phyloP scores from a whole-genome alignment of 2,329 filamentous ascomycete species.

The Fusarium siculi region DNA sequence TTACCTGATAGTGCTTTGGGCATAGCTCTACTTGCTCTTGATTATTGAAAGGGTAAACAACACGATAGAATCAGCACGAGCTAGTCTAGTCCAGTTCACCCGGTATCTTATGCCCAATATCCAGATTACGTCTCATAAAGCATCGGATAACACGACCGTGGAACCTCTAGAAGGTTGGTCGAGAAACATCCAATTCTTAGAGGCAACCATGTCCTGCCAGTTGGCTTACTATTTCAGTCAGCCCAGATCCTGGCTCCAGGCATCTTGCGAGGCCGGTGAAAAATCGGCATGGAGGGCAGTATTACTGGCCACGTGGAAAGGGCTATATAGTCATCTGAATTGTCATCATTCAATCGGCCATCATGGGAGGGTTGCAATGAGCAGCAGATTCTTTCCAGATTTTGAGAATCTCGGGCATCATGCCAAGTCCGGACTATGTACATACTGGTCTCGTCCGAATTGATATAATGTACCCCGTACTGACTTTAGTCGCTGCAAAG shows the following conservation, averaged over 20 bases:
- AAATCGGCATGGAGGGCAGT: not conserved
- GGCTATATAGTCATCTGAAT: not conserved
- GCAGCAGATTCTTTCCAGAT: constrained; percentile 27
- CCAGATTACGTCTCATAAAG: not conserved
- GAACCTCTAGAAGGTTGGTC: not conserved
- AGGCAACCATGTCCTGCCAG: not conserved
- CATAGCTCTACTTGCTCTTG: not conserved
- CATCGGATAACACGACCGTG: not conserved
- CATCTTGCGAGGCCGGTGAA: not conserved
- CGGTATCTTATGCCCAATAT: not conserved
- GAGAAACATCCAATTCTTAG: not conserved
- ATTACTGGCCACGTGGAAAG: not conserved
- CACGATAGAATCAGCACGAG: not conserved
- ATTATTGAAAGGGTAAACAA: constrained; percentile 1
- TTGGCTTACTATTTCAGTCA: not conserved
- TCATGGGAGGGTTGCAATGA: constrained; percentile 1
- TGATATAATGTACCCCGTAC: not conserved
- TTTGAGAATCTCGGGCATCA: constrained; percentile 5
- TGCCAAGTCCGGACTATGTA: not conserved
- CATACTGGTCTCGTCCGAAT: not conserved
- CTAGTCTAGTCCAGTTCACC: not conserved
- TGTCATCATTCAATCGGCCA: not conserved
- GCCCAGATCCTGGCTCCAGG: not conserved
- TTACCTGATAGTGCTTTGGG: not conserved
- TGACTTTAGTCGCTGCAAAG: not conserved